Percentiles rank a stretch among this genome's conserved stretches.
Evolutionary conservation across 495 filamentous ascomycete species (phyloP).

Genomic region (Trypethelium eluteriae): DNA sequence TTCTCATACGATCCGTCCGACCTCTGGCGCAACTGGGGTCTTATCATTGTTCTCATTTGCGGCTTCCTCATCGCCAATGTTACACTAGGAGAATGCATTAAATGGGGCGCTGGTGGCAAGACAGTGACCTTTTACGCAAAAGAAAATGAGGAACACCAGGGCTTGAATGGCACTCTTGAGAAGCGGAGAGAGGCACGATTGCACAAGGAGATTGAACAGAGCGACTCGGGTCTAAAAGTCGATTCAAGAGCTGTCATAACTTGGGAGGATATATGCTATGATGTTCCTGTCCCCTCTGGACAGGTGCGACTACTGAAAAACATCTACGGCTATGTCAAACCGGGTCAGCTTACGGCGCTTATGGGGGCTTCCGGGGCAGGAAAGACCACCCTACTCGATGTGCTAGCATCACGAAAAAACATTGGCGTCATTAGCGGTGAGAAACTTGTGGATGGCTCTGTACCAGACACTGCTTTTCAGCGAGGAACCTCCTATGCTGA

Average conservation of each 20-base stretch:
- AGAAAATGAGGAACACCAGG: constrained; percentile 61
- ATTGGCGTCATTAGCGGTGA: constrained; percentile 70
- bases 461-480: constrained; percentile 64
- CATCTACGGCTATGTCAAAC: constrained; percentile 70
- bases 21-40: constrained; percentile 72
- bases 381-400: constrained; percentile 77
- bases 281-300: constrained; percentile 63
- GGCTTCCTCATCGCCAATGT: constrained; percentile 63
- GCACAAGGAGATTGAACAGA: constrained; percentile 41
- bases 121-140: constrained; percentile 66
- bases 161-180: constrained; percentile 57
- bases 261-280: constrained; percentile 51
- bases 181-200: constrained; percentile 50
- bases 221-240: constrained; percentile 53
- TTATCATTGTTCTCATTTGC: constrained; percentile 59
- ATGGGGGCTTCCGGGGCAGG: constrained; percentile 86
- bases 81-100: constrained; percentile 66
- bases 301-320: constrained; percentile 60
- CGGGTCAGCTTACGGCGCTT: constrained; percentile 69
- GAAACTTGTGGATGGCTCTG: constrained; percentile 63
- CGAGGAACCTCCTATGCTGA: constrained; percentile 74
- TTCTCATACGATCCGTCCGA: constrained; percentile 56
- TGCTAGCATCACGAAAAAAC: constrained; percentile 66
- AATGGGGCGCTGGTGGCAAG: constrained; percentile 69
- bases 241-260: constrained; percentile 50